These are phyloP conservation scores for Ophiocordyceps polyrhachis-furcata DNA, from an alignment of 2,329 filamentous ascomycete genomes.

Conservation along the genomic window DNA sequence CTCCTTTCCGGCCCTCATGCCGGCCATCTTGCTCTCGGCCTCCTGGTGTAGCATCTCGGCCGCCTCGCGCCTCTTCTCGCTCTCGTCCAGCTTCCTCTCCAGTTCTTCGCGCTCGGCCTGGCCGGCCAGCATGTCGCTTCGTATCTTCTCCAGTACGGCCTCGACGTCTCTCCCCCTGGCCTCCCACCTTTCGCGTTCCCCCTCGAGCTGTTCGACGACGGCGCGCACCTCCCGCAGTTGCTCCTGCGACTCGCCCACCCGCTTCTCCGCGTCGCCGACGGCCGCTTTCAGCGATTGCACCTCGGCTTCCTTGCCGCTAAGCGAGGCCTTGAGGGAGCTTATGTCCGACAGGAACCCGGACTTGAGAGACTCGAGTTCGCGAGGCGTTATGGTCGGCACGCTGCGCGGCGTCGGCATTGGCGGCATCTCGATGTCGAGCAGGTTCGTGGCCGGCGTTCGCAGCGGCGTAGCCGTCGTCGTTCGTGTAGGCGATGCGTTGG, in stretches of 20 bases:
- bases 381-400: slow-evolving; percentile 74
- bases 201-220: slow-evolving; percentile 49
- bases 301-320: slow-evolving; percentile 87
- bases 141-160: slow-evolving; percentile 56
- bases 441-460: slow-evolving; percentile 36
- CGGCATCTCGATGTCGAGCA: slow-evolving; percentile 69
- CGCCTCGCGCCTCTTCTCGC: slow-evolving; percentile 53
- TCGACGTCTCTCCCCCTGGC: slow-evolving; percentile 75
- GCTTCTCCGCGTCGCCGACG: slow-evolving; percentile 75
- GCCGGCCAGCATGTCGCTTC: slow-evolving; percentile 58
- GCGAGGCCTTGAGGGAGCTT: slow-evolving; percentile 76
- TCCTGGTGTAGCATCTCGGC: slow-evolving; percentile 61
- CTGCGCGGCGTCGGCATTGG: slow-evolving; percentile 83
- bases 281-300: slow-evolving; percentile 73
- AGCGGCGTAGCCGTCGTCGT: slow-evolving; percentile 7
- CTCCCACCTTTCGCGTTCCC: slow-evolving; percentile 71
- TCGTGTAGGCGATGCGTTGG: slow-evolving; percentile 13
- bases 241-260: slow-evolving; percentile 74
- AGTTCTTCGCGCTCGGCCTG: slow-evolving; percentile 72
- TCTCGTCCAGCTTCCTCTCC: slow-evolving; percentile 55
- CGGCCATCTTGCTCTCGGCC: slow-evolving; percentile 56
- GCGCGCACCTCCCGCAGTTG: slow-evolving; percentile 60
- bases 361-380: slow-evolving; percentile 84
- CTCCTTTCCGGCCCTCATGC: slow-evolving; percentile 45
- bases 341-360: slow-evolving; percentile 84